Base-by-base conservation (phyloP, 1,284 basidiomycete species). In the Cerioporus squamosus region DNA sequence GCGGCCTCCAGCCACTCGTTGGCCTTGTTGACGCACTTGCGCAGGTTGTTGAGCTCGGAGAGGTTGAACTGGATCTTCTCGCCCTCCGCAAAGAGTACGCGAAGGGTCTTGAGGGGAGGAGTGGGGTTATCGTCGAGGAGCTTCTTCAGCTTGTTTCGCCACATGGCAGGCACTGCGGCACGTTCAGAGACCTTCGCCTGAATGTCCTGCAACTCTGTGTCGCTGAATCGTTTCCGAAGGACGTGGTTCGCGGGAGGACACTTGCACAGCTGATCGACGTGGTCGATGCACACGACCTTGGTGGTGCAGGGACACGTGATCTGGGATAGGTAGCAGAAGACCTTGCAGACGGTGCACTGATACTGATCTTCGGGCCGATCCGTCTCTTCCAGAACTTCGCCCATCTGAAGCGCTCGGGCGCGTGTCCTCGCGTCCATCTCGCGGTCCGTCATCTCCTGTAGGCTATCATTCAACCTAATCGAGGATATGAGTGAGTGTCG, bases 281-380 rank as follows among this genome's bases (percentile, higher is more conserved):
- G 97, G 54, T 95, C 90, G 52, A 94, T 85, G 73, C 97, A 99
- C 2, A 90, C 87, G 38, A 97, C 87, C 61, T 88, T 83, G 59
- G 69, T 83, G 63, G 88, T 88, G 78, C 93, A 95, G 36, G 80
- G 75, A 74, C 93, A 95, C 46, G 85, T 90, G 69, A 98, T 80
- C 71, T 98, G 96, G 4, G 95, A 94, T 23, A 99, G 87, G 76
- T 98, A 99, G 77, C 93, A 96, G 76, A 98, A 97, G 12, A 84
- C 84, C 73, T 97, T 97, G 89, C 97, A 99, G 67, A 93, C 80
- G 53, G 83, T 78, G 82, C 97, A 99, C 74, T 98, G 95, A 74
- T 97, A 97, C 72, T 98, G 93, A 59, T 95, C 93, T 74, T 98
- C 97, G 5, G 89, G 80, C 9, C 87, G 85, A 72, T 98, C 96